phyloP scores from a whole-genome alignment of 108 stramenopile genomes.

The Fragilaria radians region DNA sequence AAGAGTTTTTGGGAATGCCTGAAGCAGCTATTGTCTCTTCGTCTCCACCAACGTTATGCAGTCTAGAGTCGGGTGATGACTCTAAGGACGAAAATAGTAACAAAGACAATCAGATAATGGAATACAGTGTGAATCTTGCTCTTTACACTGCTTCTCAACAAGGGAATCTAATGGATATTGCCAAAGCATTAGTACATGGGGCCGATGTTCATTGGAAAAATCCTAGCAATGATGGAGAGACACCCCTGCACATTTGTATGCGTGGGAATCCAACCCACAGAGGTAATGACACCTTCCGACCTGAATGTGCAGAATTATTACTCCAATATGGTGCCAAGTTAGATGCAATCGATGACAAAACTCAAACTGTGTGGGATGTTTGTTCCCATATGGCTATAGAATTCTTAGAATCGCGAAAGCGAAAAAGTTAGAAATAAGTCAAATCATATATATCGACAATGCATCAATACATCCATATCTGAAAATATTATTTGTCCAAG shows the following conservation, averaged over 20 bases:
- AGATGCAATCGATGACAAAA: conserved; percentile 40
- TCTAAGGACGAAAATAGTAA: too few species aligned
- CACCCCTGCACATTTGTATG: conserved; percentile 58
- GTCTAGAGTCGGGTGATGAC: too few species aligned
- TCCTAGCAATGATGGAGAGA: conserved; percentile 38
- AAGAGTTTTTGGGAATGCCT: conserved; percentile 77
- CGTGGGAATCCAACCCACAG: conserved; percentile 29
- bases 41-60: too few species aligned
- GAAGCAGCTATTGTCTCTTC: too few species aligned
- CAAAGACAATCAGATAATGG: conserved; percentile 36
- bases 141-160: conserved; percentile 54
- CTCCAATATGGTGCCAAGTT: conserved; percentile 73
- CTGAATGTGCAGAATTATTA: conserved; percentile 73
- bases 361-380: conserved; percentile 62
- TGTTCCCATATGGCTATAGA: too few species aligned
- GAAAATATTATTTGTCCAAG: too few species aligned
- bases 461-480: too few species aligned
- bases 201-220: conserved; percentile 69
- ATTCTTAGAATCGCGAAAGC: too few species aligned
- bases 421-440: too few species aligned
- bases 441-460: too few species aligned
- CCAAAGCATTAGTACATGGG: conserved; percentile 63
- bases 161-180: conserved; percentile 47
- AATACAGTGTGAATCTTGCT: conserved; percentile 50
- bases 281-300: too few species aligned